A percentile compares a stretch with the other conserved stretches of the same genome.
Evolutionary conservation across 2,329 filamentous ascomycete species (phyloP).

Genomic region (Fusarium falciforme): DNA sequence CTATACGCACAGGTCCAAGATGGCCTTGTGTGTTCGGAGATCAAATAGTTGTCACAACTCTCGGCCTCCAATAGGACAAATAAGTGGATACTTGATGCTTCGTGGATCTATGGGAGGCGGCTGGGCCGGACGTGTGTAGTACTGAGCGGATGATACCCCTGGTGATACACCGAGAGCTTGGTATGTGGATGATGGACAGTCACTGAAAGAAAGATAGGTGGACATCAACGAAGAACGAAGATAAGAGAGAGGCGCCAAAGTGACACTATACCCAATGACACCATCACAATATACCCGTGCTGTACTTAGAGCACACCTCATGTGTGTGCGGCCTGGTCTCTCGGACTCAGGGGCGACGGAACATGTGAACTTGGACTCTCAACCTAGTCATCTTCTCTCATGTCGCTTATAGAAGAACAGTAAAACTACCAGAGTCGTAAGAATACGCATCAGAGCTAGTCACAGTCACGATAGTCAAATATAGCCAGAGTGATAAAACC

Average conservation of each 20-base stretch:
- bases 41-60: background rate
- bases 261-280: fast-evolving
- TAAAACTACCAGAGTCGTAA: background rate
- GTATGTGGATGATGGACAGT: background rate
- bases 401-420: background rate
- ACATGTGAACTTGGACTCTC: background rate
- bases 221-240: background rate
- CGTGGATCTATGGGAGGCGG: fast-evolving
- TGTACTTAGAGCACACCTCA: background rate
- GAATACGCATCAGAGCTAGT: background rate
- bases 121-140: fast-evolving
- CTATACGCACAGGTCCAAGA: background rate
- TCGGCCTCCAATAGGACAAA: background rate
- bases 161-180: background rate
- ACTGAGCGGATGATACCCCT: background rate
- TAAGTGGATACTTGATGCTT: background rate
- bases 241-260: background rate
- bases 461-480: background rate
- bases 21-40: background rate
- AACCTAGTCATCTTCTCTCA: background rate
- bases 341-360: background rate
- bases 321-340: background rate
- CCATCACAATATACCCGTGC: background rate
- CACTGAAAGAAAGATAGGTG: background rate
- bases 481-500: constrained; percentile 1